A percentile compares a stretch with the other conserved stretches of the same genome.
Conservation (phyloP, 1,284 basidiomycete species). For the Filobasidium uniguttulatum region DNA sequence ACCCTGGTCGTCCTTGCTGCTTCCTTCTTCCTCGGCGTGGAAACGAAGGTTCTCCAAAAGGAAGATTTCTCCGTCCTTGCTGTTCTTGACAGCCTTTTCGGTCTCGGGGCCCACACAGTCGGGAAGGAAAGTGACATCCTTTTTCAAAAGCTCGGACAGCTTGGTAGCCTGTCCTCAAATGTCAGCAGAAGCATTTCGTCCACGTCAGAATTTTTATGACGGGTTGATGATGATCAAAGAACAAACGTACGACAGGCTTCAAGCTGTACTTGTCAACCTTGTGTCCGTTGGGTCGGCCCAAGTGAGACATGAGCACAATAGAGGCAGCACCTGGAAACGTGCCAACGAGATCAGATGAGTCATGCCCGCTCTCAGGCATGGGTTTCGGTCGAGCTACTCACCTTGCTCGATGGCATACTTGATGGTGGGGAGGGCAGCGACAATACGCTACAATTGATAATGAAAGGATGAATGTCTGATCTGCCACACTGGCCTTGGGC, state of each 20-base stretch:
- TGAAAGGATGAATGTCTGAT: too few relatives aligned
- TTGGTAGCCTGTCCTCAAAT: conserved; percentile 40
- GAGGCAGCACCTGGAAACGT: conserved; percentile 54
- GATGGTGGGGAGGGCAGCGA: conserved; percentile 90
- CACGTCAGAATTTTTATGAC: too few relatives aligned
- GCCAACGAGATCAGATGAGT: too few relatives aligned
- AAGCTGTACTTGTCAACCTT: conserved; percentile 81
- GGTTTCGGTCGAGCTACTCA: conserved; percentile 28
- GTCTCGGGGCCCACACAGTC: conserved; percentile 79
- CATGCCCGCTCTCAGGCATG: background rate
- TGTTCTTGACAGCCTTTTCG: conserved; percentile 57
- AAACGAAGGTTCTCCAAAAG: conserved; percentile 96
- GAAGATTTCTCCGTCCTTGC: conserved; percentile 65
- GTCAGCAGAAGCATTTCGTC: background rate
- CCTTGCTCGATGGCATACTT: conserved; percentile 84
- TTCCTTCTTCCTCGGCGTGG: conserved; percentile 97
- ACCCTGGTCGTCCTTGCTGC: conserved; percentile 79
- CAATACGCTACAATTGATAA: conserved; percentile 57
- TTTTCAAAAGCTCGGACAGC: conserved; percentile 53
- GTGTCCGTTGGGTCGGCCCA: conserved; percentile 93
- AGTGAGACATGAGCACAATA: conserved; percentile 92
- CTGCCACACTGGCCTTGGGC: background rate
- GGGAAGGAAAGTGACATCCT: conserved; percentile 63
- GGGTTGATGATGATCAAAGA: too few relatives aligned
- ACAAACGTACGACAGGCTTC: conserved; percentile 52